Base-by-base conservation (phyloP, 768 basidiomycete genomes). In the Lactarius tabidus region DNA sequence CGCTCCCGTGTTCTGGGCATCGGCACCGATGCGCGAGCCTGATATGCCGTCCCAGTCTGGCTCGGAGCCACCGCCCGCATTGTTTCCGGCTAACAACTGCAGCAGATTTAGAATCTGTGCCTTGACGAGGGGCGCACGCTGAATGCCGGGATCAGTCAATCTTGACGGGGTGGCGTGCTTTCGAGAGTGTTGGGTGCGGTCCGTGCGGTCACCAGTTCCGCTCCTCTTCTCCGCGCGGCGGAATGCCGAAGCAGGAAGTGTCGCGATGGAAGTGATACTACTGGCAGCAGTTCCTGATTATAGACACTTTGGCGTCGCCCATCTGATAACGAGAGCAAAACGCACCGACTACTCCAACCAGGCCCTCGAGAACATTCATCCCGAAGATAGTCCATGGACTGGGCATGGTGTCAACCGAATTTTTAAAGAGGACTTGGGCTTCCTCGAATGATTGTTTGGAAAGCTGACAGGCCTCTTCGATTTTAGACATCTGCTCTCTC, bases 111-210 rank as follows among this genome's bases (percentile, higher is more conserved):
- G 53, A 4, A 55, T 33, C 29, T 55, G 53, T 33, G 53, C 53
- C 53, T 55, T 33, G 35, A 57, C 26, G 31, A 57, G 56, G 35
- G 56, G 56, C 56, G 56, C 56, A n/a, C 56, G 35, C 35, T 57
- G 35, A 20, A 57, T 26, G 35, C 56, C 56, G 23, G 56, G 56
- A 36, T 57, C 56, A 26, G 33, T 57, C 56, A 57, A 26, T 4
- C 26, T 57, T 14, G 56, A 57, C n/a, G 56, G 56, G n/a, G 35
- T 35, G 20, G n/a, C 23, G 20, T 38, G 56, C 15, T n/a, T 57
- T 23, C 8, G 56, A 23, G 56, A 35, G 3, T 38, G 56, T 15
- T 26, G 20, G 35, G 6, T 36, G 18, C n/a, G 20, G 33, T 35
- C 29, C n/a, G 33, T 33, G n/a, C 33, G 33, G 56, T 12, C 14